Base-by-base conservation (phyloP, 2,329 filamentous ascomycete genomes). In the Cadophora sp. region DNA sequence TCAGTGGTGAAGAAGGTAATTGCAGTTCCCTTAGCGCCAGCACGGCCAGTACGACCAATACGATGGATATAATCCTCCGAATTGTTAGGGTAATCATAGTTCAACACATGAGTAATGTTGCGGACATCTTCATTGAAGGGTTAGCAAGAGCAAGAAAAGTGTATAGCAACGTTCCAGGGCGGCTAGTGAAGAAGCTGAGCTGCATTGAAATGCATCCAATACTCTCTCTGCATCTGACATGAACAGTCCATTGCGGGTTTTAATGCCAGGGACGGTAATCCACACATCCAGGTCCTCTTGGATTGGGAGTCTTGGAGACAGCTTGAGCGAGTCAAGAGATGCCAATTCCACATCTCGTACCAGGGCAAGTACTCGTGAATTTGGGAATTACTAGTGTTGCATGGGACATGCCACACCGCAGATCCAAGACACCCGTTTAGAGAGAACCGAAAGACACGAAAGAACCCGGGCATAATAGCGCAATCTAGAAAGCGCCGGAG, bases 11-110 rank as follows among this genome's bases (percentile, higher is more conserved):
- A 99, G 78, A 99, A 89, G 74, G 96, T 98, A 79, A 98, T 98
- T 80, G 96, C 96, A 77, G 94, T 98, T 84, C 96, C 96, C 74
- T 91, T 93, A 78, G 91, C 91, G 84, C 96, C 96, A 79, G 96
- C 95, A 86, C 95, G 92, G 77, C 96, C 95, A 77, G 96, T 98
- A 84, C 96, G 92, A 78, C 96, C 96, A 81, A 95, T 96, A 81
- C 96, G 92, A 80, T 97, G 96, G 76, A 98, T 97, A 79, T 98
- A 98, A 80, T 98, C 95, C 85, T 99, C 96, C 78, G 96, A 89
- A 83, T 98, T 98, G 87, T 98, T 98, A 82, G 95, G 95, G 84
- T 98, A 98, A 82, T 98, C 96, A 92, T 98, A 97, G 90, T 98
- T 98, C 85, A 99, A 89, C 84, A 99, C 96, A 86, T 99, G 96